phyloP scores from a whole-genome alignment of 192 early-diverging fungal genomes.

The Phycomyces blakesleeanus region DNA sequence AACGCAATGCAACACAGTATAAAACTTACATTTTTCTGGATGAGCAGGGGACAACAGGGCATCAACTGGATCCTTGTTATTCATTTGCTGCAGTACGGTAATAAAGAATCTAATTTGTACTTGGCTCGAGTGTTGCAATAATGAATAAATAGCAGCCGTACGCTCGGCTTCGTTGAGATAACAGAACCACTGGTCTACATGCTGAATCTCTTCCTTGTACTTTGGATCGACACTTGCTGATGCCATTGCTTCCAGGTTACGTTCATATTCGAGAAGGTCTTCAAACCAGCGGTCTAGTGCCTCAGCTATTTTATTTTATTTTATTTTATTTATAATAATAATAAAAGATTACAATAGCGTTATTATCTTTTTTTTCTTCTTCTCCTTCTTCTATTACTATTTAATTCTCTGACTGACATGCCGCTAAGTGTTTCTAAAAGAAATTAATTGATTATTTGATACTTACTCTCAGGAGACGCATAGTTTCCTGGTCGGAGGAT shows the following conservation, averaged over 20 bases:
- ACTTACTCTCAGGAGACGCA: constrained; percentile 31
- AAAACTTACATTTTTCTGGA: constrained; percentile 46
- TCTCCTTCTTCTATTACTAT: too few species aligned
- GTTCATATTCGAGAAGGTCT: constrained; percentile 88
- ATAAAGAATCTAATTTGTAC: constrained; percentile 95
- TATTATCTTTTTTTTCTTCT: too few species aligned
- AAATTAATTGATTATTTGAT: neutral
- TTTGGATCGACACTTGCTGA: constrained; percentile 72
- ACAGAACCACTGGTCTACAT: constrained; percentile 95
- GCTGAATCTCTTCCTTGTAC: constrained; percentile 87
- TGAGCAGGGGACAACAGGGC: constrained; percentile 52
- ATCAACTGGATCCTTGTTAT: constrained; percentile 73
- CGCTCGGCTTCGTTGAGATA: constrained; percentile 88
- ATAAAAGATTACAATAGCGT: too few species aligned
- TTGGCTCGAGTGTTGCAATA: constrained; percentile 84
- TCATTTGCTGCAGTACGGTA: constrained; percentile 90
- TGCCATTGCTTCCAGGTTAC: constrained; percentile 93
- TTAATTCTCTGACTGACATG: too few species aligned
- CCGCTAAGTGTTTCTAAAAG: too few species aligned
- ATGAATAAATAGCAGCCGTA: constrained; percentile 85
- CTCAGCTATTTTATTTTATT: constrained; percentile 40
- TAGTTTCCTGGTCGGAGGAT: constrained; percentile 28
- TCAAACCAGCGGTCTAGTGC: constrained; percentile 89
- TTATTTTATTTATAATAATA: too few species aligned
- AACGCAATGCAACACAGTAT: constrained; percentile 2